phyloP scores from a whole-genome alignment of 306 rosid species.

The Prunus fruticosa region DNA sequence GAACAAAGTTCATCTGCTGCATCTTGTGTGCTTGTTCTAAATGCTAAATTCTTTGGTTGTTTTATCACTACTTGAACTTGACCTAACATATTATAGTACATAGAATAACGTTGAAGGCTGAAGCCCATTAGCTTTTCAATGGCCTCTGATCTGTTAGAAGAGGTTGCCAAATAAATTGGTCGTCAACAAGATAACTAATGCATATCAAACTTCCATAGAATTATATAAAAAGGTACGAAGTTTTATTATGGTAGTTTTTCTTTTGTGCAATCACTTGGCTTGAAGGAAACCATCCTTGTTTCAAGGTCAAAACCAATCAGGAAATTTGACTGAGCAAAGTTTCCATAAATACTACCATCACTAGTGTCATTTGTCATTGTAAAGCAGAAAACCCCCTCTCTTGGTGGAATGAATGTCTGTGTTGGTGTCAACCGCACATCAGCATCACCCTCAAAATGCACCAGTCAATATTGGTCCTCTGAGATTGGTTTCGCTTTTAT shows the following conservation, averaged over 20 bases:
- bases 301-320: too few species aligned
- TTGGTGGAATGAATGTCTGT: conserved; percentile 47
- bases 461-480: conserved; percentile 42
- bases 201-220: too few species aligned
- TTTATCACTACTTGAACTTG: conserved; percentile 11
- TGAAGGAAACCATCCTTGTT: too few species aligned
- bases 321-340: conserved; percentile 1
- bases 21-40: conserved; percentile 5
- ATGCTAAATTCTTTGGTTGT: conserved; percentile 27
- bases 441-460: conserved; percentile 56
- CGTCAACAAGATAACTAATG: too few species aligned
- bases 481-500: conserved; percentile 28
- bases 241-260: neutral
- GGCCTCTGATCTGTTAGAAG: too few species aligned
- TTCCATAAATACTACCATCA: neutral
- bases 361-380: neutral
- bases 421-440: conserved; percentile 39
- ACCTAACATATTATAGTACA: too few species aligned
- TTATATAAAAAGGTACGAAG: neutral
- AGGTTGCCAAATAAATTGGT: too few species aligned
- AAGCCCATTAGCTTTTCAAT: too few species aligned
- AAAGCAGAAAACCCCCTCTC: conserved; percentile 28
- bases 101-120: too few species aligned
- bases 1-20: neutral
- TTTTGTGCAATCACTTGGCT: too few species aligned